Percentiles rank a stretch among this genome's conserved stretches.
phyloP scores from a whole-genome alignment of 192 early-diverging fungal genomes.

The Coemansia sp. region DNA sequence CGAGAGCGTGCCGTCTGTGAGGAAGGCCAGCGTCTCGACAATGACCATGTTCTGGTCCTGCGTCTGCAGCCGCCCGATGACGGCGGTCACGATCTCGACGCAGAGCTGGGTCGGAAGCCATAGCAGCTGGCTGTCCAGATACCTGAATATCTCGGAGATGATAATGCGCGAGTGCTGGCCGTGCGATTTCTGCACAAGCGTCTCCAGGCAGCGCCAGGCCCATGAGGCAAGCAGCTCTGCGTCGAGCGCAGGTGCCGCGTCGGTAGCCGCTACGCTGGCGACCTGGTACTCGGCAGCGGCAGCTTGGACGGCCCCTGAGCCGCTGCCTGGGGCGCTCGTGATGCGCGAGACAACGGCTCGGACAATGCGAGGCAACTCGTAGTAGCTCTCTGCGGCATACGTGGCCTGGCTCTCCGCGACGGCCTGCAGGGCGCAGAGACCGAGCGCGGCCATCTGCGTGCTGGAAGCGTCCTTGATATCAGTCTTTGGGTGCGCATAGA shows the following conservation, averaged over 20 bases:
- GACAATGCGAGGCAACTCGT: constrained; percentile 61
- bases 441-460: constrained; percentile 43
- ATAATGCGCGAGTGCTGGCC: constrained; percentile 49
- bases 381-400: constrained; percentile 58
- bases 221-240: constrained; percentile 19
- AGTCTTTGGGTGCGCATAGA: constrained; percentile 26
- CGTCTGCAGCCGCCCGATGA: constrained; percentile 36
- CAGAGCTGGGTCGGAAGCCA: constrained; percentile 36
- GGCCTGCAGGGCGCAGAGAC: constrained; percentile 63
- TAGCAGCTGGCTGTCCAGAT: constrained; percentile 27
- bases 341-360: constrained; percentile 52
- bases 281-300: constrained; percentile 13
- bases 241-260: not conserved
- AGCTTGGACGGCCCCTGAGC: not conserved
- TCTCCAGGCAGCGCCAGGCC: constrained; percentile 41
- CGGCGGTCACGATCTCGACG: constrained; percentile 25
- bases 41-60: constrained; percentile 55
- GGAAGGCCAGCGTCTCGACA: constrained; percentile 38
- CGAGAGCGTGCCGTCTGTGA: constrained; percentile 33
- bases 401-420: constrained; percentile 62
- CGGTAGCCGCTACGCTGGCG: not conserved
- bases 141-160: constrained; percentile 46
- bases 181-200: constrained; percentile 37
- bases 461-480: not conserved
- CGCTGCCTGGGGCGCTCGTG: constrained; percentile 2